phyloP scores from a whole-genome alignment of 192 early-diverging fungal species.

The Glomus cerebriforme region DNA sequence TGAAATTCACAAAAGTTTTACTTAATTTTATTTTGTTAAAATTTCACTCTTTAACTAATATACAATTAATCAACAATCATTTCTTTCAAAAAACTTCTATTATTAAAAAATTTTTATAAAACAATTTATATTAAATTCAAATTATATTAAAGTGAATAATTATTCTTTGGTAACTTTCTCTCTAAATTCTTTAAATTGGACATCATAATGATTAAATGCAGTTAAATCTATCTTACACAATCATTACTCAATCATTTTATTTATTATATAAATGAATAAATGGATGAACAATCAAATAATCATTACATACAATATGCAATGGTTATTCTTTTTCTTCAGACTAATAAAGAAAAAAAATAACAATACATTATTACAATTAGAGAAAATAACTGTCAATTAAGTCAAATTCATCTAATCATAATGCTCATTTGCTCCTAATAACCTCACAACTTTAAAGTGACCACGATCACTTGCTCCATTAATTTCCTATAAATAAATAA shows the following conservation, averaged over 20 bases:
- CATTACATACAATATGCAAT: constrained; percentile 19
- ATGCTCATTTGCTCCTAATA: constrained; percentile 41
- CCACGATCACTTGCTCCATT: constrained; percentile 59
- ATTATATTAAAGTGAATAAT: too few relatives aligned
- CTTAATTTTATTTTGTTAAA: too few relatives aligned
- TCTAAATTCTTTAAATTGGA: constrained; percentile 14
- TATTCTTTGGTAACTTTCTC: constrained; percentile 6
- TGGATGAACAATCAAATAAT: neutral
- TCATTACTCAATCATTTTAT: neutral
- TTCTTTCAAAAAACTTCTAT: too few relatives aligned
- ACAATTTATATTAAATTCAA: too few relatives aligned
- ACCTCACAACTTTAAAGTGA: constrained; percentile 44
- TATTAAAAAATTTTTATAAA: too few relatives aligned
- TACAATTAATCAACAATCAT: too few relatives aligned
- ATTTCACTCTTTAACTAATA: too few relatives aligned
- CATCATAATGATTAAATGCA: constrained; percentile 5
- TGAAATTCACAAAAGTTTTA: too few relatives aligned
- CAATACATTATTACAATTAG: neutral
- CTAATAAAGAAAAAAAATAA: neutral
- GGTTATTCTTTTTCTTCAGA: constrained; percentile 19
- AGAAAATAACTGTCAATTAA: too few relatives aligned
- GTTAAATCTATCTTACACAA: constrained; percentile 3
- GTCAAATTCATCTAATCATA: too few relatives aligned
- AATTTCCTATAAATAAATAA: constrained; percentile 44
- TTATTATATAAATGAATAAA: neutral